Percentiles rank a stretch among this genome's conserved stretches.
phyloP scores from a whole-genome alignment of 352 stramenopile species.

The Phytophthora europaea region DNA sequence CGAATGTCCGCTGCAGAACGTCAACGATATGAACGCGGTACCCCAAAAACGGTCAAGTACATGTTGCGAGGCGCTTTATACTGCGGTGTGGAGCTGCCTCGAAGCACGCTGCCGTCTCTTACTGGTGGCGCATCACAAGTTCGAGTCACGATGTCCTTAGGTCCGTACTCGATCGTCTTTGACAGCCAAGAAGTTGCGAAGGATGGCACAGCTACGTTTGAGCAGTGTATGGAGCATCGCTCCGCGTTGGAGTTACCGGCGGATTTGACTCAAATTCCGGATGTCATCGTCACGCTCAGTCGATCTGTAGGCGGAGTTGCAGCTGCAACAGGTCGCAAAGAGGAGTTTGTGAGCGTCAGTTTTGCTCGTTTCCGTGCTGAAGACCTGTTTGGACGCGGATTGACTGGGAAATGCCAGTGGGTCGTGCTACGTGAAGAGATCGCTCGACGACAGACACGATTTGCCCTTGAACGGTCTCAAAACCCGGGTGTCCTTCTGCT shows the following conservation, averaged over 20 bases:
- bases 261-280: constrained; percentile 75
- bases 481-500: constrained; percentile 64
- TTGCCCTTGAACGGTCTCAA: constrained; percentile 62
- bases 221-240: constrained; percentile 58
- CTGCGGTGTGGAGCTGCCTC: constrained; percentile 65
- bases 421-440: constrained; percentile 70
- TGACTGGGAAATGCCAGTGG: constrained; percentile 63
- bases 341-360: constrained; percentile 68
- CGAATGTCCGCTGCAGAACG: constrained; percentile 47
- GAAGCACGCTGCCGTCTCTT: constrained; percentile 10
- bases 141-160: constrained; percentile 61
- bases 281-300: constrained; percentile 76
- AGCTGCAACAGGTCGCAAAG: constrained; percentile 43
- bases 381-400: constrained; percentile 56
- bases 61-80: constrained; percentile 70
- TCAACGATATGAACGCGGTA: constrained; percentile 15
- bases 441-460: constrained; percentile 61
- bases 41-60: constrained; percentile 72
- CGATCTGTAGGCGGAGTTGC: constrained; percentile 41
- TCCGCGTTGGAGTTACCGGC: constrained; percentile 61
- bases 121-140: constrained; percentile 41
- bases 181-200: constrained; percentile 60
- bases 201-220: constrained; percentile 57
- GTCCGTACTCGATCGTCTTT: constrained; percentile 57
- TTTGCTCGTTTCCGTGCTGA: constrained; percentile 55